Evolutionary conservation across 2,329 filamentous ascomycete genomes (phyloP).

Genomic region (Eurotiales sp.): DNA sequence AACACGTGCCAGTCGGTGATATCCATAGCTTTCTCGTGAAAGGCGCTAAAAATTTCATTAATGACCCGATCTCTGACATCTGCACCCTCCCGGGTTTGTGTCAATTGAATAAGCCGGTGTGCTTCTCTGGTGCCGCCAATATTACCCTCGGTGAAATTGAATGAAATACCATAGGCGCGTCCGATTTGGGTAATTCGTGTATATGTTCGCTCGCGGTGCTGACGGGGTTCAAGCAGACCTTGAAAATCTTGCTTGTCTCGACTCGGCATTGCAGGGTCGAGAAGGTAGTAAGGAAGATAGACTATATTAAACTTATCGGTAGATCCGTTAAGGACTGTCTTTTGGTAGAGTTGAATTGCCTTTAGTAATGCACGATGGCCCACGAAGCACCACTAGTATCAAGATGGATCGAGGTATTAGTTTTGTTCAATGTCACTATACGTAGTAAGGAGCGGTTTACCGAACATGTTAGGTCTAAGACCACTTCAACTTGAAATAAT

Average conservation of each 20-base stretch:
- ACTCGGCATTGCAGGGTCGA: constrained; percentile 4
- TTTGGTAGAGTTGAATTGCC: constrained; percentile 4
- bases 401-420: background rate
- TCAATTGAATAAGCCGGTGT: constrained; percentile 11
- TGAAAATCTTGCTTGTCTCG: constrained; percentile 6
- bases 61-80: constrained; percentile 2
- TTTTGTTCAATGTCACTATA: background rate
- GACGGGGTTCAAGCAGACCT: background rate
- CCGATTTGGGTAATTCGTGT: constrained; percentile 10
- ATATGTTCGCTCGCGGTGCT: constrained; percentile 3
- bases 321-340: constrained; percentile 12
- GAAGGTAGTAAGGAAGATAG: constrained; percentile 13
- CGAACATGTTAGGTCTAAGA: constrained; percentile 10
- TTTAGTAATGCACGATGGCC: constrained; percentile 4
- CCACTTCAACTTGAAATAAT: constrained; percentile 5
- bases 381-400: constrained; percentile 11
- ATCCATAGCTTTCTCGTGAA: constrained; percentile 8
- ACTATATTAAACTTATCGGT: constrained; percentile 8
- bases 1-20: constrained; percentile 9
- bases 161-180: constrained; percentile 5
- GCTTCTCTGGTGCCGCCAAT: constrained; percentile 8
- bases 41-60: background rate
- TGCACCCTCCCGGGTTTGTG: background rate
- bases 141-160: constrained; percentile 6
- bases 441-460: background rate